Evolutionary conservation across 345 rosid species (phyloP).

Genomic region (Eutrema heterophyllum): DNA sequence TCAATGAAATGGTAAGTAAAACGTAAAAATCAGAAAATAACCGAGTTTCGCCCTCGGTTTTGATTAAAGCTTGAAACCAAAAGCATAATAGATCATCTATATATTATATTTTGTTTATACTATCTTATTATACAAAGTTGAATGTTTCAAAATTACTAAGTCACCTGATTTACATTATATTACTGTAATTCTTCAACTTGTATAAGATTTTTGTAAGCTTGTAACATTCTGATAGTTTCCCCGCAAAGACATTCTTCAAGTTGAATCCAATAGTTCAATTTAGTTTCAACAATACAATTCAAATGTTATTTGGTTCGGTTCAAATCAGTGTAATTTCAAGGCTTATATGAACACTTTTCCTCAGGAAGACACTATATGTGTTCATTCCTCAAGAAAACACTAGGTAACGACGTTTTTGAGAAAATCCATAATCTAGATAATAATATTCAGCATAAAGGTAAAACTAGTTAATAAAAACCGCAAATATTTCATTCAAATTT

Average conservation of each 20-base stretch:
- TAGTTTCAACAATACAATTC: background rate
- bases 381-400: background rate
- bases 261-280: too few relatives aligned
- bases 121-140: too few relatives aligned
- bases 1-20: too few relatives aligned
- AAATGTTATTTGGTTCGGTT: background rate
- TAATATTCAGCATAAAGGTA: background rate
- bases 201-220: constrained; percentile 2
- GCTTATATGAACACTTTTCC: background rate
- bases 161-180: background rate
- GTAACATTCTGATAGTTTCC: background rate
- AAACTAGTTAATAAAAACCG: background rate
- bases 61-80: too few relatives aligned
- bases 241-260: background rate
- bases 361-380: background rate
- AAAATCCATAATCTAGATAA: background rate
- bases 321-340: background rate
- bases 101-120: too few relatives aligned
- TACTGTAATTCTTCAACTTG: background rate
- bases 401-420: background rate
- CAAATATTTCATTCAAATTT: background rate
- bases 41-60: too few relatives aligned
- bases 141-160: too few relatives aligned
- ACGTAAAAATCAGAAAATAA: too few relatives aligned
- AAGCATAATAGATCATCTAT: too few relatives aligned